phyloP scores from a whole-genome alignment of 441 rosid species.

The Capsella rubella region DNA sequence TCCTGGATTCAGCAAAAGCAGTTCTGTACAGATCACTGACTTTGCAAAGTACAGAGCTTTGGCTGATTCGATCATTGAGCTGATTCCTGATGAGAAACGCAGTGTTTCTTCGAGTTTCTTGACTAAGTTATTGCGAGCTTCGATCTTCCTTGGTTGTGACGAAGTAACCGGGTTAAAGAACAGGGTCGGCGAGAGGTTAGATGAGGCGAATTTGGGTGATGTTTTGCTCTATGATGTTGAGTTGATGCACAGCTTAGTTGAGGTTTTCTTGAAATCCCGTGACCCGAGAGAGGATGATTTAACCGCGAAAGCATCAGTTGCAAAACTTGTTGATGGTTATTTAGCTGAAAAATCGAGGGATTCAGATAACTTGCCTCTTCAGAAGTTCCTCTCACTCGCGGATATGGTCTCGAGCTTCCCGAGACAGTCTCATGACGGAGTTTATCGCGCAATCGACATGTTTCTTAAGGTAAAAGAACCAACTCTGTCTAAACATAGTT shows the following conservation, averaged over 20 bases:
- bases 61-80: slow-evolving; percentile 68
- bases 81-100: slow-evolving; percentile 72
- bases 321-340: slow-evolving; percentile 76
- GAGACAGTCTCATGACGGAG: slow-evolving; percentile 77
- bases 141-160: slow-evolving; percentile 68
- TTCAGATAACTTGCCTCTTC: slow-evolving; percentile 59
- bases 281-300: slow-evolving; percentile 48
- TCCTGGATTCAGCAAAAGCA: slow-evolving; percentile 75
- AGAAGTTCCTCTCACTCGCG: slow-evolving; percentile 65
- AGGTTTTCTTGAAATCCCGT: slow-evolving; percentile 53
- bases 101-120: slow-evolving; percentile 73
- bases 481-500: not conserved
- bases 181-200: slow-evolving; percentile 66
- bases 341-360: slow-evolving; percentile 85
- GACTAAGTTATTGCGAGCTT: slow-evolving; percentile 73
- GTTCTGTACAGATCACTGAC: slow-evolving; percentile 60
- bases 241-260: slow-evolving; percentile 69
- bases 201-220: slow-evolving; percentile 67
- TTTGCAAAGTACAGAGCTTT: slow-evolving; percentile 60
- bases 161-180: slow-evolving; percentile 64
- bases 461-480: slow-evolving; percentile 73
- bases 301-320: slow-evolving; percentile 56
- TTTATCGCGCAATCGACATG: slow-evolving; percentile 88
- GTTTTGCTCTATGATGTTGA: slow-evolving; percentile 73
- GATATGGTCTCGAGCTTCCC: slow-evolving; percentile 70